These are phyloP conservation scores for Eimeria acervulina DNA, from an alignment of 169 alveolate genomes.

Conservation along the genomic window DNA sequence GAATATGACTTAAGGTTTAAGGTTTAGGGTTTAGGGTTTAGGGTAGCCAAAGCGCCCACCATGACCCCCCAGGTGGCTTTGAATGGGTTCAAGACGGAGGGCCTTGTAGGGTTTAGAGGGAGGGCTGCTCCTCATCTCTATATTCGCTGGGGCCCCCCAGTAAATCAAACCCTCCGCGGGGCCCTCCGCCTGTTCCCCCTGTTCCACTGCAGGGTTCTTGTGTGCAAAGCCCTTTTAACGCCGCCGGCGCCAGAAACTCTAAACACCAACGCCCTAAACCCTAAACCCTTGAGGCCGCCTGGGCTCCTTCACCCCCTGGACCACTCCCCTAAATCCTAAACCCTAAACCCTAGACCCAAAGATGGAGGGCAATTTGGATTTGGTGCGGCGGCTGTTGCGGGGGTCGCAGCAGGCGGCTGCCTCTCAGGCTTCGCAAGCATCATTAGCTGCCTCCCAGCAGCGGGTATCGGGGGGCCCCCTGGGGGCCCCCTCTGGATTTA, in stretches of 20 bases:
- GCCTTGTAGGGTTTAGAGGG: background rate
- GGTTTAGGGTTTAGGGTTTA: background rate
- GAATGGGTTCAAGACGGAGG: background rate
- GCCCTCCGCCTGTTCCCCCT: background rate
- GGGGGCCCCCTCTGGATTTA: constrained; percentile 17
- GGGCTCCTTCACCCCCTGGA: background rate
- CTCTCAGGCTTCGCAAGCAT: constrained; percentile 59
- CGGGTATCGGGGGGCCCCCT: constrained; percentile 28
- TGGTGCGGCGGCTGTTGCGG: constrained; percentile 49
- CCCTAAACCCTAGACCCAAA: background rate
- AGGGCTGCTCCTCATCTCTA: background rate
- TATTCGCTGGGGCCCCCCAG: background rate
- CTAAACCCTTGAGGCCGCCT: background rate
- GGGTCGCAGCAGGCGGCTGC: constrained; percentile 68
- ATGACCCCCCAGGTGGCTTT: constrained; percentile 15
- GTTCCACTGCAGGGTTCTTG: background rate
- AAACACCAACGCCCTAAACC: background rate
- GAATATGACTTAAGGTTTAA: background rate
- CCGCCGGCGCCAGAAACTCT: background rate
- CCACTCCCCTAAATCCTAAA: background rate
- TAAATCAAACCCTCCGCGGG: background rate
- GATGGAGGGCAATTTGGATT: constrained; percentile 21
- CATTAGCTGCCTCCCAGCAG: constrained; percentile 25
- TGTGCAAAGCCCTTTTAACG: background rate
- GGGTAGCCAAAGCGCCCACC: background rate